Evolutionary conservation across 768 basidiomycete species (phyloP), one percentile per base, ranked within the genome.

Genomic region (Dioszegia crocea): DNA sequence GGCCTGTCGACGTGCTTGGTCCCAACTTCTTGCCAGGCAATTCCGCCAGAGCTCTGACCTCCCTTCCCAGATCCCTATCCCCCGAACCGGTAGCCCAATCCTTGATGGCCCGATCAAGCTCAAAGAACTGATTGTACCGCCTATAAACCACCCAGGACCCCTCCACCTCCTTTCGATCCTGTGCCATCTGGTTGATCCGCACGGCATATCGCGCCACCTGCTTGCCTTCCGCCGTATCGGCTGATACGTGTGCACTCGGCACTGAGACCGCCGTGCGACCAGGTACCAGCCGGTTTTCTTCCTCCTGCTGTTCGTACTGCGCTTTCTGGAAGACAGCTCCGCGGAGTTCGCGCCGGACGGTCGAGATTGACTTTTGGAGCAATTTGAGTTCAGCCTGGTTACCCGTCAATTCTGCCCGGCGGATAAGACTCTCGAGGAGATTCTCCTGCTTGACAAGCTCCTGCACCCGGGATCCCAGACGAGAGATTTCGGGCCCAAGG

Each of bases 21-120:
- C 97, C 91, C 11, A 98, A 80, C n/a, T 88, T 84, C 77, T 97
- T 98, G 0, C 89, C 88, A 3, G 96, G 96, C 65, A 99, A 88
- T 63, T 97, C 92, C 46, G 92, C 81, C 62, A 84, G 83, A 23
- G 88, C 33, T 44, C 54, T 65, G n/a, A 72, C 19, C 16, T 65
- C 63, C 16, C 62, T 86, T 8, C 83, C 63, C 9, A 79, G 76
- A 67, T 87, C 86, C 44, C 84, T 83, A 39, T 64, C 60, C 3
- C 49, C 52, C 50, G 24, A 48, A 2, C 50, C 47, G 4, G n/a
- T 48, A 4, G 60, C 58, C 59, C 64, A 68, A 47, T 96, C 96
- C 59, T 85, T 83, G 50, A 99, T 78, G 59, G 86, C 86, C 69
- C 85, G 87, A 71, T 96, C 89, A 82, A 97, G 86, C 54, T 83